phyloP scores from a whole-genome alignment of 2,329 filamentous ascomycete species.

The Phialophora macrospora region DNA sequence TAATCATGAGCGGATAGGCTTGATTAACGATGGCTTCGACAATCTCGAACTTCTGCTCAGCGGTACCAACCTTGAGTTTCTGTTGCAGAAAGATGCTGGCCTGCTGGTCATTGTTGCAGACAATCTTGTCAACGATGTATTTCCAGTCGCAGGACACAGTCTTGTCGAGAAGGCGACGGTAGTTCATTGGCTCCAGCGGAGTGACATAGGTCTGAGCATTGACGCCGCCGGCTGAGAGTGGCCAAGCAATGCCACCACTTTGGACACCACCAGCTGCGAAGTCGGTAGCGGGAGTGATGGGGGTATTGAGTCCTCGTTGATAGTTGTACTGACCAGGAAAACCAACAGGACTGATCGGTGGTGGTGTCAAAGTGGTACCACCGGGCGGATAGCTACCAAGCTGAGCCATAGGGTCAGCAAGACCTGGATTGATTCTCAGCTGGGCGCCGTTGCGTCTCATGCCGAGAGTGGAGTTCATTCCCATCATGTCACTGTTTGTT shows the following conservation, averaged over 20 bases:
- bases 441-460: constrained; percentile 34
- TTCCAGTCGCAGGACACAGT: constrained; percentile 99
- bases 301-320: constrained; percentile 37
- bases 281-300: constrained; percentile 32
- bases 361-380: constrained; percentile 30
- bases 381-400: constrained; percentile 28
- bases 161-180: constrained; percentile 89
- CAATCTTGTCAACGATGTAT: constrained; percentile 99
- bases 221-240: constrained; percentile 48
- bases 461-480: constrained; percentile 24
- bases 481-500: constrained; percentile 27
- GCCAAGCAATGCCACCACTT: constrained; percentile 38
- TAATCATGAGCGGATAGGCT: constrained; percentile 95
- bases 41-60: constrained; percentile 95
- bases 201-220: constrained; percentile 79
- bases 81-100: constrained; percentile 98
- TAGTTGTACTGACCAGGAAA: constrained; percentile 32
- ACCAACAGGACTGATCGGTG: constrained; percentile 32
- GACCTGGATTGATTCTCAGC: constrained; percentile 32
- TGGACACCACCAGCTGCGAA: constrained; percentile 28
- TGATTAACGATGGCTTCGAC: constrained; percentile 95
- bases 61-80: constrained; percentile 94
- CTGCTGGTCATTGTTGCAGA: constrained; percentile 98
- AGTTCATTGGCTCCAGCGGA: constrained; percentile 91
- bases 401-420: constrained; percentile 29